These are phyloP conservation scores for Diutina mesorugosa DNA, from an alignment of 1,139 yeast species.

Conservation along the genomic window DNA sequence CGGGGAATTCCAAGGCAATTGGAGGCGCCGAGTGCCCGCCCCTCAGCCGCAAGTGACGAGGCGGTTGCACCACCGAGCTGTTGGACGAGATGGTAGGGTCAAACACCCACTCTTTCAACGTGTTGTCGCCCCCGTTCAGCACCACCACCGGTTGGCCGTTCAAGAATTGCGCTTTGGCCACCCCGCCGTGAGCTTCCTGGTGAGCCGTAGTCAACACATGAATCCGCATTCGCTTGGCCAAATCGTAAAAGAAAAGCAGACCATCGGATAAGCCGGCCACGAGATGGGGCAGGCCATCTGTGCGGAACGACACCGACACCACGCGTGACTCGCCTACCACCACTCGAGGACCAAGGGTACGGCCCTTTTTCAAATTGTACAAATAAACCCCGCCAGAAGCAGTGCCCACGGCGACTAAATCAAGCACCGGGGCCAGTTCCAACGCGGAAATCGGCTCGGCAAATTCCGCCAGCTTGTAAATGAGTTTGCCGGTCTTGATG, in stretches of 20 bases:
- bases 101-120: slow-evolving; percentile 80
- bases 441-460: slow-evolving; percentile 42
- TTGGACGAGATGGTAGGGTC: slow-evolving; percentile 78
- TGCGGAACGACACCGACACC: slow-evolving; percentile 73
- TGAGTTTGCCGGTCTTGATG: slow-evolving; percentile 62
- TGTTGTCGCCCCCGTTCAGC: slow-evolving; percentile 90
- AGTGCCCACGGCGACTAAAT: slow-evolving; percentile 69
- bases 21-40: slow-evolving; percentile 98
- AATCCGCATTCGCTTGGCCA: slow-evolving; percentile 57
- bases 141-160: slow-evolving; percentile 89
- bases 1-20: slow-evolving; percentile 61
- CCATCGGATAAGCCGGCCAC: slow-evolving; percentile 77
- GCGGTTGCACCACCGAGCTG: slow-evolving; percentile 65
- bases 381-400: slow-evolving; percentile 53
- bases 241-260: slow-evolving; percentile 74
- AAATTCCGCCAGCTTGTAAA: slow-evolving; percentile 44
- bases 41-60: slow-evolving; percentile 81
- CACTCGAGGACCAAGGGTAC: slow-evolving; percentile 35
- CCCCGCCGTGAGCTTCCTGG: slow-evolving; percentile 64
- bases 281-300: slow-evolving; percentile 79
- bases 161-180: slow-evolving; percentile 62
- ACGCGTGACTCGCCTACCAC: slow-evolving; percentile 32
- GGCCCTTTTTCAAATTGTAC: slow-evolving; percentile 60
- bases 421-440: slow-evolving; percentile 80
- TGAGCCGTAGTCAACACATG: slow-evolving; percentile 70